Conservation (phyloP, 192 early-diverging fungal genomes). For the Linderina pennispora region DNA sequence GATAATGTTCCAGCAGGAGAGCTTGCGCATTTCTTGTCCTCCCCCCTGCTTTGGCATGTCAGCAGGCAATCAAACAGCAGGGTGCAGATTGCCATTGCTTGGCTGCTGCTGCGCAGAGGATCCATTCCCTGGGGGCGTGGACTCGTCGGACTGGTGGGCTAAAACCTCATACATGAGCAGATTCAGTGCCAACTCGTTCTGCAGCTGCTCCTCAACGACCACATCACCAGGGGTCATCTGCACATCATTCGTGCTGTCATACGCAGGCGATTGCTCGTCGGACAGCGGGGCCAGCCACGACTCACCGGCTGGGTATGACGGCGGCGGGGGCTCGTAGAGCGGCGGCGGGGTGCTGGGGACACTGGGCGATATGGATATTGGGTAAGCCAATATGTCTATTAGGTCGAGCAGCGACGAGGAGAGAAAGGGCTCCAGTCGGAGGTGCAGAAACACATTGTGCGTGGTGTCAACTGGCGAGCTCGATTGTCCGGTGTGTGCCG, state of each 20-base stretch:
- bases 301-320: too few relatives aligned
- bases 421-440: conserved; percentile 39
- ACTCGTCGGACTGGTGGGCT: conserved; percentile 21
- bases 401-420: conserved; percentile 43
- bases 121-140: too few relatives aligned
- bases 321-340: conserved; percentile 40
- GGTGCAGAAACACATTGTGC: conserved; percentile 33
- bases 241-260: too few relatives aligned
- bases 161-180: conserved; percentile 41
- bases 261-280: too few relatives aligned
- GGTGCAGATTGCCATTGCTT: too few relatives aligned
- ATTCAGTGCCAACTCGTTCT: conserved; percentile 29
- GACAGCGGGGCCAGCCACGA: too few relatives aligned
- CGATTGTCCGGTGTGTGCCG: conserved; percentile 18
- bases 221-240: too few relatives aligned
- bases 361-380: conserved; percentile 27
- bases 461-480: conserved; percentile 14
- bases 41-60: too few relatives aligned
- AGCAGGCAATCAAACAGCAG: too few relatives aligned
- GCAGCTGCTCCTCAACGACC: conserved; percentile 13
- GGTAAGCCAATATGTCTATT: conserved; percentile 26
- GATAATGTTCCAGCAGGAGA: too few relatives aligned
- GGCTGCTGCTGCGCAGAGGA: too few relatives aligned
- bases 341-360: conserved; percentile 44
- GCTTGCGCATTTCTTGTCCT: too few relatives aligned